A percentile compares a stretch with the other conserved stretches of the same genome.
Evolutionary conservation across 495 filamentous ascomycete species (phyloP).

Genomic region (Penicillium coffeae): DNA sequence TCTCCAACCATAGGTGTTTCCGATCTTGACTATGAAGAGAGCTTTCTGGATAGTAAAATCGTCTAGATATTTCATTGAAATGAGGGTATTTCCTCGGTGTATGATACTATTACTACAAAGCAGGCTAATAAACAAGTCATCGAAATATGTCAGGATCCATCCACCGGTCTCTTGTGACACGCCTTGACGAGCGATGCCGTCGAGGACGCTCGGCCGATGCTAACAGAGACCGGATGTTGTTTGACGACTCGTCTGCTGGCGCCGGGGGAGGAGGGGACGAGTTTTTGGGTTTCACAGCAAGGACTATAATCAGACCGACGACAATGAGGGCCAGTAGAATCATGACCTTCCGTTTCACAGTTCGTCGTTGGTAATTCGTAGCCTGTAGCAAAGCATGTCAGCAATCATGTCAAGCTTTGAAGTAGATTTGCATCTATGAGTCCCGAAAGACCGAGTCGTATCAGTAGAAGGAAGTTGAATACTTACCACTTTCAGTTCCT

Average conservation of each 20-base stretch:
- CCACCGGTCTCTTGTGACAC: slow-evolving; percentile 33
- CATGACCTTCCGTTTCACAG: slow-evolving; percentile 86
- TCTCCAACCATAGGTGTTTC: neutral
- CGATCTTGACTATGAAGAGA: neutral
- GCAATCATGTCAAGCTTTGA: neutral
- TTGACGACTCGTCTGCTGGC: slow-evolving; percentile 25
- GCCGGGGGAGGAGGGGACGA: slow-evolving; percentile 11
- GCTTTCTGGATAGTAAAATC: neutral
- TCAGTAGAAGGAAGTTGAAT: neutral
- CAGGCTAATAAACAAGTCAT: slow-evolving; percentile 15
- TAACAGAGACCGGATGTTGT: slow-evolving; percentile 24
- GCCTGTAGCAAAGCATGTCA: slow-evolving; percentile 39
- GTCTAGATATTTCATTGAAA: neutral
- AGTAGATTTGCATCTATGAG: too few species aligned
- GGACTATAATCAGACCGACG: slow-evolving; percentile 78
- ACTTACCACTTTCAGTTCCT: slow-evolving; percentile 79
- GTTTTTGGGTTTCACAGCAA: slow-evolving; percentile 78
- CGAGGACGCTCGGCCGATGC: slow-evolving; percentile 16
- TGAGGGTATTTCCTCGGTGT: neutral
- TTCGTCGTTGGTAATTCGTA: slow-evolving; percentile 81
- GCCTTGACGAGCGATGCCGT: slow-evolving; percentile 21
- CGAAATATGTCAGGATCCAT: slow-evolving; percentile 40
- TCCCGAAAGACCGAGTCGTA: too few species aligned
- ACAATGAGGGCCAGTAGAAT: slow-evolving; percentile 80
- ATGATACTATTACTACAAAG: slow-evolving; percentile 11